A percentile compares a stretch with the other conserved stretches of the same genome.
Evolutionary conservation across 129 eudicot species (phyloP).

Genomic region (Artemisia tridentata): DNA sequence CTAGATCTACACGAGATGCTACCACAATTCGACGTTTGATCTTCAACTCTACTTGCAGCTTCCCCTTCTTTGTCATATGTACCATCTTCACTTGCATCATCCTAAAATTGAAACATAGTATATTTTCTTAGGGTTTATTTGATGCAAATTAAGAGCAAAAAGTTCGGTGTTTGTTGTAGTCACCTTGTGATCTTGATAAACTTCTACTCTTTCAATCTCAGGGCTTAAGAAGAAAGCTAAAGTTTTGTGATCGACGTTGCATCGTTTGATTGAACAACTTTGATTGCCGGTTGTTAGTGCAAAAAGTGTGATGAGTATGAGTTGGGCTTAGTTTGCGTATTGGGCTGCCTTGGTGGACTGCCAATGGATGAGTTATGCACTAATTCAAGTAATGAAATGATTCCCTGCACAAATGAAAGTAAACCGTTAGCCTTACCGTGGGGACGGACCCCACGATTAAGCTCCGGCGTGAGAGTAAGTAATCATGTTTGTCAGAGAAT

Average conservation of each 20-base stretch:
- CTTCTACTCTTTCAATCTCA: conserved; percentile 18
- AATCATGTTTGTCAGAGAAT: no score
- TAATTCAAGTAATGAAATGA: no score
- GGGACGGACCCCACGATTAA: no score
- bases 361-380: no score
- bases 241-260: conserved; percentile 29
- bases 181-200: conserved; percentile 25
- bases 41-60: neutral
- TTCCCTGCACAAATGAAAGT: no score
- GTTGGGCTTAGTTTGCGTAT: no score
- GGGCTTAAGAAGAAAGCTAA: conserved; percentile 25
- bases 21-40: conserved; percentile 7
- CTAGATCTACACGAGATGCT: conserved; percentile 30
- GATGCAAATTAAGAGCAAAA: neutral
- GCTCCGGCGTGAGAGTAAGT: no score
- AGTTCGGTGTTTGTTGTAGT: neutral
- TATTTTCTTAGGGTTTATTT: neutral
- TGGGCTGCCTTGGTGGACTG: no score
- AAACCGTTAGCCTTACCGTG: no score
- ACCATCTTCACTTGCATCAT: conserved; percentile 9
- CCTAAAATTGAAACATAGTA: conserved; percentile 3
- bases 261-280: conserved; percentile 16
- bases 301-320: no score
- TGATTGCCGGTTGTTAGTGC: no score
- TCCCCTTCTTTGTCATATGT: neutral